Conservation (phyloP, 192 early-diverging fungal species). For the Podila horticola region DNA sequence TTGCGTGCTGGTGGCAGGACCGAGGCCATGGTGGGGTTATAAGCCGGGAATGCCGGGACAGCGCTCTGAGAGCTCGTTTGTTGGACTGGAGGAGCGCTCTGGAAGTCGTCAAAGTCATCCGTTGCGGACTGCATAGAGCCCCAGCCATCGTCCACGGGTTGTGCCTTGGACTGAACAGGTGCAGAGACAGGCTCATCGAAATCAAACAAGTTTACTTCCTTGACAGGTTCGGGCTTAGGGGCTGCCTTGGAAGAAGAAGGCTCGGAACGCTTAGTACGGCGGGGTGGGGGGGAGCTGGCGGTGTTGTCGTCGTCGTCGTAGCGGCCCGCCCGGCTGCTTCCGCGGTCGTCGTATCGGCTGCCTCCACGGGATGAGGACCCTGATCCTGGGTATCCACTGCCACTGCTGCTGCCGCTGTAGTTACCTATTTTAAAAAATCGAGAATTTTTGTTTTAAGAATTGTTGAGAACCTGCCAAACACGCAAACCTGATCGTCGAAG, state of each 20-base stretch:
- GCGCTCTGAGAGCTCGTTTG: constrained; percentile 30
- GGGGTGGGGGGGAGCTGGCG: constrained; percentile 29
- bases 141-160: constrained; percentile 29
- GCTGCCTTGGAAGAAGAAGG: constrained; percentile 33
- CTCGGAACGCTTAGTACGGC: constrained; percentile 34
- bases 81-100: constrained; percentile 59
- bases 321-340: constrained; percentile 47
- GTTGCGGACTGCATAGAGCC: constrained; percentile 27
- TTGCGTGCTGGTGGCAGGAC: constrained; percentile 23
- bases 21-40: constrained; percentile 35
- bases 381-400: constrained; percentile 32
- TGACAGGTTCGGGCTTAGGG: constrained; percentile 42
- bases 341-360: constrained; percentile 34
- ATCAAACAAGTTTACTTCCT: constrained; percentile 75
- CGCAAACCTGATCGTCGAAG: too few relatives aligned
- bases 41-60: constrained; percentile 21
- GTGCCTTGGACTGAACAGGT: constrained; percentile 18
- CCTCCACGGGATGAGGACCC: constrained; percentile 22
- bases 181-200: constrained; percentile 64
- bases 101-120: constrained; percentile 78
- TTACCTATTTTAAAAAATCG: background rate
- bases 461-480: too few relatives aligned
- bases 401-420: constrained; percentile 17
- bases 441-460: too few relatives aligned
- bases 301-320: constrained; percentile 46